Evolutionary conservation across 257 asterid species (phyloP), one percentile per base, ranked within the genome.

Genomic region (Handroanthus guayacan): DNA sequence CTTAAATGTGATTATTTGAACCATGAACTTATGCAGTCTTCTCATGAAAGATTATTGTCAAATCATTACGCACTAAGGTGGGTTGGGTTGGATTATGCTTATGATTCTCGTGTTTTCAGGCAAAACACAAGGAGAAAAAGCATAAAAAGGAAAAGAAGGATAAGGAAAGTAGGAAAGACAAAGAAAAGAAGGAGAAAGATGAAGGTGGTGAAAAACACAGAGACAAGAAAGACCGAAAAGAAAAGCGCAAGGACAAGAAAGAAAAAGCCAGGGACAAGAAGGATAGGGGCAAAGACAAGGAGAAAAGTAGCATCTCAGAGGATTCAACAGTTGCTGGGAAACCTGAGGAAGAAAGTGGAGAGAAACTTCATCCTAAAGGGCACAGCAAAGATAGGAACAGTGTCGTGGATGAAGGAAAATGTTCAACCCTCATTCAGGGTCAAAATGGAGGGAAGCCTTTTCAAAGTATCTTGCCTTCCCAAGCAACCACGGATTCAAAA

Each of bases 101-200:
- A 50, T 50, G 55, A 50, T 37, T 62, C 20, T 50, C 13, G 55
- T 50, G 70, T 60, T 82, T 70, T 69, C 86, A 86, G 93, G 88
- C 82, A 75, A 88, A 83, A 71, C 79, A 72, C 74, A 86, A 66
- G 61, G 91, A 84, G 79, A 88, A 83, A 74, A 88, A 78, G 87
- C 89, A 84, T 77, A 88, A 83, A 74, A 88, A 78, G 87, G 93
- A 87, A 31, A 83, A 84, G 78, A 88, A 86, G 81, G 85, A 79
- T 51, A 86, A 77, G 75, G 89, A 78, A 62, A 81, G 82, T 76
- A 86, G 78, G 75, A 87, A 86, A 77, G 86, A 83, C n/a, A 86
- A 13, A 47, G 52, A 82, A 76, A 86, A 76, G 17, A 86, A 61
- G 82, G 93, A 82, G 69, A 85, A 79, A 69, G 89, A 75, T 54